These are phyloP conservation scores for Ensete ventricosum DNA, from an alignment of 176 grass and related monocot genomes.

Conservation along the genomic window DNA sequence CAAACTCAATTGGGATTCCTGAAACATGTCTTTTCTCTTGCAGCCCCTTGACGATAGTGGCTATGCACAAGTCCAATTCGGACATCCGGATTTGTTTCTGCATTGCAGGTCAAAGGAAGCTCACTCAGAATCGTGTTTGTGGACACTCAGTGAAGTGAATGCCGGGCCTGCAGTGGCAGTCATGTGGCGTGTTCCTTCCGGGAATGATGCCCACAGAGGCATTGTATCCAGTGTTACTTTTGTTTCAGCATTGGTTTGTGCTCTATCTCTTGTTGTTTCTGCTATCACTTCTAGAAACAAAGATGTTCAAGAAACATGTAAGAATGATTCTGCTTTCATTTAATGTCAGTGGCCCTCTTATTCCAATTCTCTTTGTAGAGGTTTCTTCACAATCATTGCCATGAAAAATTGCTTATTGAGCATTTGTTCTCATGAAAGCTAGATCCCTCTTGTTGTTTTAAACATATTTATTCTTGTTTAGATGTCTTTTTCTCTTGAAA, in stretches of 20 bases:
- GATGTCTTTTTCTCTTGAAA: no score
- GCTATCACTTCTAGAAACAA: conserved; percentile 19
- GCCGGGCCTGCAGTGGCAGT: conserved; percentile 18
- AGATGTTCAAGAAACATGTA: neutral
- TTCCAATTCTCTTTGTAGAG: no score
- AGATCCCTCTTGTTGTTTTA: no score
- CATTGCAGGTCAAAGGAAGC: conserved; percentile 42
- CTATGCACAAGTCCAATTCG: conserved; percentile 40
- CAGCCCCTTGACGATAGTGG: conserved; percentile 56
- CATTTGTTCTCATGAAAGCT: no score
- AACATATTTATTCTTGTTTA: no score
- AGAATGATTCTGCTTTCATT: neutral
- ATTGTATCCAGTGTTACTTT: conserved; percentile 69
- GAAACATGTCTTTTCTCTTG: conserved; percentile 10
- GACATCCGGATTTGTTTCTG: conserved; percentile 38
- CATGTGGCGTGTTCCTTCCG: conserved; percentile 61
- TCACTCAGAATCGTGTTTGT: conserved; percentile 29
- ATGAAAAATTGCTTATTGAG: no score
- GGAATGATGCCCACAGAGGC: conserved; percentile 38
- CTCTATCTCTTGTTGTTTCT: conserved; percentile 51
- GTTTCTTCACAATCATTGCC: no score
- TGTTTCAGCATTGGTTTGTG: conserved; percentile 51
- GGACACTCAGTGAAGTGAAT: conserved; percentile 23
- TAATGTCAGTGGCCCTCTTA: neutral
- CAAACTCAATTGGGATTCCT: conserved; percentile 1